phyloP scores from a whole-genome alignment of 768 basidiomycete genomes.

The Pholiota molesta region DNA sequence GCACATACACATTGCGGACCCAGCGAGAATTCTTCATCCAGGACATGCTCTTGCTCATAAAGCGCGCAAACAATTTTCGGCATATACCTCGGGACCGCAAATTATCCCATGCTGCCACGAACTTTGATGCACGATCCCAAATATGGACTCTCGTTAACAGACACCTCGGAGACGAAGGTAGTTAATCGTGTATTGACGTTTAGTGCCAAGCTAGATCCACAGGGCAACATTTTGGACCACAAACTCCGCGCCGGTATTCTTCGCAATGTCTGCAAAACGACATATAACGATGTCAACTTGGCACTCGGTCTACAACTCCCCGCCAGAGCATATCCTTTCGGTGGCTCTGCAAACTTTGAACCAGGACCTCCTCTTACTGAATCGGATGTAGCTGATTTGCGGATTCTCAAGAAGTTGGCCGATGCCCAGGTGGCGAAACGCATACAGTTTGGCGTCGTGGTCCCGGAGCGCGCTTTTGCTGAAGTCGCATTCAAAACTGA shows the following conservation, averaged over 20 bases:
- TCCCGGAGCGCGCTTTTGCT: not conserved
- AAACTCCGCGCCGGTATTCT: slow-evolving; percentile 74
- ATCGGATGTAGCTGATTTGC: slow-evolving; percentile 31
- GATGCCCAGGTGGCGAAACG: slow-evolving; percentile 17
- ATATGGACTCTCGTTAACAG: slow-evolving; percentile 45
- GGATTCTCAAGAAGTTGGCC: slow-evolving; percentile 26
- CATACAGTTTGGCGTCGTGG: slow-evolving; percentile 7
- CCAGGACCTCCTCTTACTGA: slow-evolving; percentile 16
- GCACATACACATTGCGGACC: slow-evolving; percentile 93
- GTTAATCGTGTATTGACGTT: slow-evolving; percentile 74
- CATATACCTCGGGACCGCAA: slow-evolving; percentile 65
- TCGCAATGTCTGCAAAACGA: slow-evolving; percentile 62
- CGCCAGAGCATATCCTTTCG: slow-evolving; percentile 46
- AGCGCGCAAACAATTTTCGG: slow-evolving; percentile 54
- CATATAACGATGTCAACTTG: slow-evolving; percentile 71
- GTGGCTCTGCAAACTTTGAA: slow-evolving; percentile 21
- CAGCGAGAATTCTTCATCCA: slow-evolving; percentile 77
- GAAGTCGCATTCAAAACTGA: slow-evolving; percentile 14
- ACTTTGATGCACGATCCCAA: slow-evolving; percentile 47
- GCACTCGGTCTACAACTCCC: slow-evolving; percentile 36
- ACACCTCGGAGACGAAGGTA: slow-evolving; percentile 26
- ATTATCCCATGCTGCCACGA: slow-evolving; percentile 75
- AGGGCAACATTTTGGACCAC: slow-evolving; percentile 71
- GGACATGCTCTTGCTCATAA: slow-evolving; percentile 60
- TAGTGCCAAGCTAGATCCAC: slow-evolving; percentile 65